phyloP scores from a whole-genome alignment of 139 green algal species.

The Astrephomene gubernaculifera region DNA sequence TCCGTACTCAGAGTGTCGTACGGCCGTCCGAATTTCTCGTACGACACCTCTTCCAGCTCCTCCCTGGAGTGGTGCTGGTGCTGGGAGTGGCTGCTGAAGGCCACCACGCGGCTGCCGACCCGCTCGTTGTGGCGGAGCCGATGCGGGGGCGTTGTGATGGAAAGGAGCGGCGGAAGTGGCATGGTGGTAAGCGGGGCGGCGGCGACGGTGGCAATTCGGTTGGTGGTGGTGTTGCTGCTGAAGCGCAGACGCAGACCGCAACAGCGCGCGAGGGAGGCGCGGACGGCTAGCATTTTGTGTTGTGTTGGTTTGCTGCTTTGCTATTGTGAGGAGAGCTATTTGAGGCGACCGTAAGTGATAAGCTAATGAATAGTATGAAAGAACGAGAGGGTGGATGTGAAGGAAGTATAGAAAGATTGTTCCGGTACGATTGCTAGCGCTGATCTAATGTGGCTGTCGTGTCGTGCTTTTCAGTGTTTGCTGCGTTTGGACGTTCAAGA shows the following conservation, averaged over 20 bases:
- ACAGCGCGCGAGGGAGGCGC: not conserved
- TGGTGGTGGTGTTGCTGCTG: not conserved
- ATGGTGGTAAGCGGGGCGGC: not conserved
- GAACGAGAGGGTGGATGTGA: too few species aligned
- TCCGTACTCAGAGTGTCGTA: slow-evolving; percentile 46
- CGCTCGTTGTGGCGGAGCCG: too few species aligned
- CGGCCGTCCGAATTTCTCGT: slow-evolving; percentile 36
- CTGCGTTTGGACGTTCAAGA: too few species aligned
- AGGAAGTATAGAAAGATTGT: too few species aligned
- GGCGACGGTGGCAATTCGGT: not conserved
- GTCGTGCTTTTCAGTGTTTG: too few species aligned
- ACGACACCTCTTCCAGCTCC: slow-evolving; percentile 39
- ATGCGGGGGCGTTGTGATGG: too few species aligned
- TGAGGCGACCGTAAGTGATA: not conserved
- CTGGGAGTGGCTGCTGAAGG: slow-evolving; percentile 17
- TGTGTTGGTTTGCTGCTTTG: not conserved
- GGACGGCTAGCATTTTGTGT: not conserved
- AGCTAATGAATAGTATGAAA: too few species aligned
- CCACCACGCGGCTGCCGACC: not conserved
- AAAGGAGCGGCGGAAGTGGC: not conserved
- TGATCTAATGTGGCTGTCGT: too few species aligned
- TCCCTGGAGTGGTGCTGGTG: too few species aligned
- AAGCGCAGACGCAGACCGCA: not conserved
- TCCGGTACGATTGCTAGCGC: not conserved
- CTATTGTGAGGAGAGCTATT: not conserved